Conservation (phyloP, 352 stramenopile species). For the Phytophthora lateralis region DNA sequence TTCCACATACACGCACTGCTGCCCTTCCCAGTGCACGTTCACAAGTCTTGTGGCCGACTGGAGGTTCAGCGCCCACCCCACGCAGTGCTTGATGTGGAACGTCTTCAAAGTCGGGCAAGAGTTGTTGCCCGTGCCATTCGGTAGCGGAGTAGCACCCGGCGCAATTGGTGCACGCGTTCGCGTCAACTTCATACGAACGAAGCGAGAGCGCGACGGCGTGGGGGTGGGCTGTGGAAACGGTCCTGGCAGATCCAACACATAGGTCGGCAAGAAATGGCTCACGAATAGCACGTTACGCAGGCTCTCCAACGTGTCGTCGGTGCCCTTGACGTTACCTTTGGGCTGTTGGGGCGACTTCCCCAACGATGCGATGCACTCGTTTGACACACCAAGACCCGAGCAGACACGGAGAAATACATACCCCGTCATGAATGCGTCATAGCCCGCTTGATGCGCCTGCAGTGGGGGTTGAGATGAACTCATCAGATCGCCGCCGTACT, state of each 20-base stretch:
- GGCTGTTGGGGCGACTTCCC: constrained; percentile 1
- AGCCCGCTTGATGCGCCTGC: constrained; percentile 74
- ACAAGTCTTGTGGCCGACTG: constrained; percentile 41
- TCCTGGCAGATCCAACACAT: constrained; percentile 48
- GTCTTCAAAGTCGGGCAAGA: constrained; percentile 50
- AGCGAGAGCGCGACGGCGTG: constrained; percentile 57
- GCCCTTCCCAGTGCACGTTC: constrained; percentile 60
- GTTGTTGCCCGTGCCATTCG: constrained; percentile 19
- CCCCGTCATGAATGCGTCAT: constrained; percentile 84
- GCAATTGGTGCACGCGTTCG: constrained; percentile 42
- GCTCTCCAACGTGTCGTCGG: constrained; percentile 29
- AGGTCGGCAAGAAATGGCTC: constrained; percentile 65
- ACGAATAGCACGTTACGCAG: constrained; percentile 61
- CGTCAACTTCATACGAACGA: constrained; percentile 60
- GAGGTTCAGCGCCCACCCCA: constrained; percentile 56
- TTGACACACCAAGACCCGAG: constrained; percentile 58
- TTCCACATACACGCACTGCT: constrained; percentile 54
- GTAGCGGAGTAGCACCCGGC: constrained; percentile 15
- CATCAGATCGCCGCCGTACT: constrained; percentile 8
- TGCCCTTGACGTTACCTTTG: not conserved
- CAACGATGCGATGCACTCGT: constrained; percentile 53
- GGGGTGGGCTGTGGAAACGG: constrained; percentile 44
- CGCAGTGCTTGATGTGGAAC: constrained; percentile 81
- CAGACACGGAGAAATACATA: constrained; percentile 76
- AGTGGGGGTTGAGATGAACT: constrained; percentile 30